Evolutionary conservation across 2,329 filamentous ascomycete species (phyloP).

Genomic region (Paraphoma chrysanthemicola): DNA sequence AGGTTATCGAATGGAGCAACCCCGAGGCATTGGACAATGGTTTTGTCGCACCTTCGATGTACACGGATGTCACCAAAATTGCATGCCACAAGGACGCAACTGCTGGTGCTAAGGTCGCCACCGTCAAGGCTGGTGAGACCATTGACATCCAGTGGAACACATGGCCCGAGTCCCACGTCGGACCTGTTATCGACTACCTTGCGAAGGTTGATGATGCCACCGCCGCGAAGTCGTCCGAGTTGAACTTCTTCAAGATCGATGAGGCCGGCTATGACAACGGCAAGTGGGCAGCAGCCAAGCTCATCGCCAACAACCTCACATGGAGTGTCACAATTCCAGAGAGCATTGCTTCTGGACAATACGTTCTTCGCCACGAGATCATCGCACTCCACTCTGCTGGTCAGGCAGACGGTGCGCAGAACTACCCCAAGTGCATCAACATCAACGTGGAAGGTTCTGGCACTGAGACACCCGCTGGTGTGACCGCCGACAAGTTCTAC

Average conservation of each 20-base stretch:
- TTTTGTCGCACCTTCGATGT: slow-evolving; percentile 58
- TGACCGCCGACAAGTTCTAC: slow-evolving; percentile 62
- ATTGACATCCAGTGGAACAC: slow-evolving; percentile 68
- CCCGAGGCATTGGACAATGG: slow-evolving; percentile 59
- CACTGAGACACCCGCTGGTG: slow-evolving; percentile 54
- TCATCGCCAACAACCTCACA: slow-evolving; percentile 57
- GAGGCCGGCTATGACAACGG: slow-evolving; percentile 60
- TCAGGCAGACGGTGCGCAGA: slow-evolving; percentile 52
- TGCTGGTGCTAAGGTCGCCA: slow-evolving; percentile 58
- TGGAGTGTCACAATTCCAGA: slow-evolving; percentile 60
- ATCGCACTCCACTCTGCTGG: slow-evolving; percentile 66
- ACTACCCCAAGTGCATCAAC: slow-evolving; percentile 57
- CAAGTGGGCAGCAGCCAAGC: slow-evolving; percentile 63
- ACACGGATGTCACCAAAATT: slow-evolving; percentile 58
- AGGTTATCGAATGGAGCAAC: slow-evolving; percentile 62
- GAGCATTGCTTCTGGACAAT: slow-evolving; percentile 62
- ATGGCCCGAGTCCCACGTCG: slow-evolving; percentile 71
- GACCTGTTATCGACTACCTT: slow-evolving; percentile 70
- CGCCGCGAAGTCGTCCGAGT: slow-evolving; percentile 58
- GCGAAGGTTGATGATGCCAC: slow-evolving; percentile 64
- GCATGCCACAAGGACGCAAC: slow-evolving; percentile 66
- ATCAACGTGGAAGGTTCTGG: slow-evolving; percentile 58
- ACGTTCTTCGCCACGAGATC: slow-evolving; percentile 66
- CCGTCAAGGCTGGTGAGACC: slow-evolving; percentile 64
- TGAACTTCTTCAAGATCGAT: slow-evolving; percentile 71